Base-by-base conservation (phyloP, 2,329 filamentous ascomycete species). In the Penicillium sp. region DNA sequence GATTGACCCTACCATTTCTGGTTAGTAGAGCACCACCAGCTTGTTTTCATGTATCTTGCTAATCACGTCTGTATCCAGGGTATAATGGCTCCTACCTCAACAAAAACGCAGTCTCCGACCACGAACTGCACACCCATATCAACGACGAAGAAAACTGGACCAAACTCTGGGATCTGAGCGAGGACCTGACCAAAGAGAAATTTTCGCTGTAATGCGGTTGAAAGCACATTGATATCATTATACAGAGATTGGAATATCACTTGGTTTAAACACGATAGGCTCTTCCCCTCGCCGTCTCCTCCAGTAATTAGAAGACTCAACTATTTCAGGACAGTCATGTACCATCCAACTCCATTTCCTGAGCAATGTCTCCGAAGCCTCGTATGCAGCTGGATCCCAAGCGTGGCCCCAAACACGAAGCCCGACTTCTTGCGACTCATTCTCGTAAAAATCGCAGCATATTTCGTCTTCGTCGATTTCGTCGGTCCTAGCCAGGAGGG, bases 121-220 rank as follows among this genome's bases (percentile, higher is more conserved):
- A 66, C 14, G 60, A 65, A n/a, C 47, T 67, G 40, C 69, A 71
- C 53, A 61, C 65, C 3, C 63, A 66, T 6, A 46, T 63, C 30
- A 59, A 42, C 1, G 60, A 62, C 30, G 47, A 59, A 25, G 57
- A 58, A 22, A 67, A 66, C 35, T 68, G 64, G 47, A 52, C 64
- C 19, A 60, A 55, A 22, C 61, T 72, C 38, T 73, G 71, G 71
- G 57, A 57, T 8, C 25, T 73, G 17, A 71, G 69, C 48, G 69
- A 73, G 50, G 19, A 61, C 6, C 47, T 73, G 48, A 66, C 68
- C 11, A 56, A 62, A 9, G 58, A 71, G 56, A 69, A 66, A 17
- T 71, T 71, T 16, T 33, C 42, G 2, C 38, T 50, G 8, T 53
- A 35, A 47, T n/a, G 4, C 22, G 26, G 5, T 10, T 12, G 14